Evolutionary conservation across 305 asterid genomes (phyloP), one percentile per base, ranked within the genome.

Genomic region (Coffea humblotiana): DNA sequence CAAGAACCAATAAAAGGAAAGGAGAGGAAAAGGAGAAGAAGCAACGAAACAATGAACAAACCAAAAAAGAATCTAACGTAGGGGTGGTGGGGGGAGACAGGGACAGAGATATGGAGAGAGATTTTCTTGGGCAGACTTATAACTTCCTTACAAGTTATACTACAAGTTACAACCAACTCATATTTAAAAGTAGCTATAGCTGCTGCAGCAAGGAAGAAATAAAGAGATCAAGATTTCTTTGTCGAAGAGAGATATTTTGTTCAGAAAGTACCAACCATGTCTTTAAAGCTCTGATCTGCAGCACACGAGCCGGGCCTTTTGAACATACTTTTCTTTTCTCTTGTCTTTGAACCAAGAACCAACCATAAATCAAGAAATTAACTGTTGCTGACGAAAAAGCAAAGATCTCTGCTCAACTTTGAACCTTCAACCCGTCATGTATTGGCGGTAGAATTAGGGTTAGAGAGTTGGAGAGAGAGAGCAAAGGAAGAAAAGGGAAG

Each of bases 81-180:
- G 76, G 78, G 70, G 71, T 79, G 60, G 54, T 40, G 43, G 43
- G 43, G 43, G 43, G 43, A 40, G 43, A 40, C 5, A 40, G 71
- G 67, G 85, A 85, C 79, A 83, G 87, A 79, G 81, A 86, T 79
- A 71, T 74, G 82, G 80, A 82, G 64, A 80, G 69, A 85, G 87
- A 86, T 72, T 77, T 81, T 83, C 79, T 78, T 71, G 43, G 54
- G 79, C 81, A 73, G 81, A 68, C 81, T 79, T 60, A 71, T 40
- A 5, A 40, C 43, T 40, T 40, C 43, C 80, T 79, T 51, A 77
- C n/a, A 56, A 56, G 25, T 56, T 56, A 56, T 2, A 40, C 32
- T 32, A 40, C 43, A 40, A 40, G 43, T 40, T 5, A 40, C 78
- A 61, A 75, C 77, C 78, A 71, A 60, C 77, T 81, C 83, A 86